Conservation (phyloP, 164 flowering plant genomes). For the Houttuynia cordata region DNA sequence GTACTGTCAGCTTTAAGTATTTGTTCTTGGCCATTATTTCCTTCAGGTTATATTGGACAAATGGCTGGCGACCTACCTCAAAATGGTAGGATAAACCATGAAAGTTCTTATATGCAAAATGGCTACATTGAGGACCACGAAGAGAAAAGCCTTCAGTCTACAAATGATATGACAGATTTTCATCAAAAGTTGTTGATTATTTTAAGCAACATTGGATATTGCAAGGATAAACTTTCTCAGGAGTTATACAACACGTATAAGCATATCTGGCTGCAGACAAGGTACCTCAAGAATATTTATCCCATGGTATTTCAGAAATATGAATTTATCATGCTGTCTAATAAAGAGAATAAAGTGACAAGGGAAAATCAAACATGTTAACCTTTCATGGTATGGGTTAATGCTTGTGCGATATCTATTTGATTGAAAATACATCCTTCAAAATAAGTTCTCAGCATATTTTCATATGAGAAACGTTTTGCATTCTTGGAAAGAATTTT, state of each 20-base stretch:
- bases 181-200: conserved; percentile 70
- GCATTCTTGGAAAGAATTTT: background rate
- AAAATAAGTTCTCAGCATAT: too few relatives aligned
- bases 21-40: conserved; percentile 7
- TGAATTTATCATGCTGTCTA: too few relatives aligned
- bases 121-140: conserved; percentile 39
- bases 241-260: conserved; percentile 79
- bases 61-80: conserved; percentile 56
- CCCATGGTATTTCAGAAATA: background rate
- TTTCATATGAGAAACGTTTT: background rate
- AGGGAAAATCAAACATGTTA: too few relatives aligned
- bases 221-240: conserved; percentile 83
- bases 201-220: conserved; percentile 90
- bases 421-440: too few relatives aligned
- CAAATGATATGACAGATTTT: conserved; percentile 46
- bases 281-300: conserved; percentile 23
- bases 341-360: too few relatives aligned
- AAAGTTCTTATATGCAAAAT: conserved; percentile 35
- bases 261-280: conserved; percentile 61
- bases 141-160: conserved; percentile 47
- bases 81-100: conserved; percentile 34
- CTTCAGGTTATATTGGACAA: conserved; percentile 69
- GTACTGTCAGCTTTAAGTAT: conserved; percentile 1
- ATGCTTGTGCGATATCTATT: too few relatives aligned
- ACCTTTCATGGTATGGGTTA: too few relatives aligned